These are phyloP conservation scores for Coprinopsis sp. DNA, from an alignment of 768 basidiomycete species.

Conservation along the genomic window DNA sequence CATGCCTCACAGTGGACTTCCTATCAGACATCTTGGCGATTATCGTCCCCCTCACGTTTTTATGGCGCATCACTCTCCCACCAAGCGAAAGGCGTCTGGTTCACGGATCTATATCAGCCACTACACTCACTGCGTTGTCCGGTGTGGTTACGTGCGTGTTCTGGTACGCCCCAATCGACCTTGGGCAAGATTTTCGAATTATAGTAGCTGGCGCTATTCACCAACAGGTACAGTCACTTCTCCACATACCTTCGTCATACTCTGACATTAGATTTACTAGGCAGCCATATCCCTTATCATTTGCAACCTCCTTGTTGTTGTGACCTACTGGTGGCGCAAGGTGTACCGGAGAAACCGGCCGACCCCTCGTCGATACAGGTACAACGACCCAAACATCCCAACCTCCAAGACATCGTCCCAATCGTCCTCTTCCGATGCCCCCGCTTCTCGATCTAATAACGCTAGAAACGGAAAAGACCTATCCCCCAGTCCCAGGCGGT, in stretches of 20 bases:
- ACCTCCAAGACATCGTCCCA: too few relatives aligned
- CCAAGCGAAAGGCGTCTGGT: conserved; percentile 18
- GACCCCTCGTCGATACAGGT: too few relatives aligned
- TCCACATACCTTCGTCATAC: neutral
- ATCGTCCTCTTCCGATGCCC: too few relatives aligned
- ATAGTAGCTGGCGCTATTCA: conserved; percentile 11
- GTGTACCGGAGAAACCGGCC: too few relatives aligned
- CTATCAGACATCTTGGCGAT: conserved; percentile 21
- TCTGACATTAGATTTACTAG: neutral
- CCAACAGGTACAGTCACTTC: conserved; percentile 16
- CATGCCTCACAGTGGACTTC: conserved; percentile 17
- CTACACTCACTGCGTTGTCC: conserved; percentile 18
- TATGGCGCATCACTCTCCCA: conserved; percentile 21
- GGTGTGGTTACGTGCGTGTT: conserved; percentile 18
- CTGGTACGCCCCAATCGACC: conserved; percentile 8
- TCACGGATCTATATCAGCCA: conserved; percentile 21
- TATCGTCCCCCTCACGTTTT: conserved; percentile 19
- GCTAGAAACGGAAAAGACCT: too few relatives aligned
- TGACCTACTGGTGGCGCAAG: conserved; percentile 4
- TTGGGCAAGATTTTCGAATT: conserved; percentile 7
- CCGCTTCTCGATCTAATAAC: too few relatives aligned
- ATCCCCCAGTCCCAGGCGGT: too few relatives aligned
- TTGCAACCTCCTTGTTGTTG: conserved; percentile 5
- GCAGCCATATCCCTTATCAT: conserved; percentile 7
- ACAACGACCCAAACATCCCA: neutral